phyloP scores from a whole-genome alignment of 176 grass and related monocot genomes.

The Thinopyrum elongatum region DNA sequence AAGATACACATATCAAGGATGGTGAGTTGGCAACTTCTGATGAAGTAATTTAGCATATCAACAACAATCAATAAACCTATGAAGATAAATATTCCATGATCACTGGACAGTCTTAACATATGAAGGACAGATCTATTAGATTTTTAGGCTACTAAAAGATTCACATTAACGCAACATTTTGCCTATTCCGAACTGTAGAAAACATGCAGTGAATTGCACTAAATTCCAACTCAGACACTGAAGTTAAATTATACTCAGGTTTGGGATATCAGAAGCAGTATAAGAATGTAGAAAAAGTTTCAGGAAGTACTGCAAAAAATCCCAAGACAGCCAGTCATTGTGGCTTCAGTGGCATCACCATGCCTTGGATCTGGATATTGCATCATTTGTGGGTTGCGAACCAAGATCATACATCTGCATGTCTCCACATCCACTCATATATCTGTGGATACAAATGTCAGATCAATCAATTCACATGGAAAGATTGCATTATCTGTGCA shows the following conservation, averaged over 20 bases:
- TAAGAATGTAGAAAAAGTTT: slow-evolving; percentile 4
- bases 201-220: background rate
- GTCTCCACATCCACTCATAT: slow-evolving; percentile 29
- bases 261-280: background rate
- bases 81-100: background rate
- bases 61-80: background rate
- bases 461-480: slow-evolving; percentile 32
- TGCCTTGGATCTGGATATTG: slow-evolving; percentile 19
- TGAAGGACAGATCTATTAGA: background rate
- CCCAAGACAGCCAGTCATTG: slow-evolving; percentile 22
- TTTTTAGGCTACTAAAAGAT: slow-evolving; percentile 14
- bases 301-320: slow-evolving; percentile 14
- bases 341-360: slow-evolving; percentile 22
- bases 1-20: background rate
- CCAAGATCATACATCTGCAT: slow-evolving; percentile 8
- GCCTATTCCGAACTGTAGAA: slow-evolving; percentile 11
- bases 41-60: background rate
- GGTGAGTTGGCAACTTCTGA: background rate
- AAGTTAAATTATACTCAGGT: background rate
- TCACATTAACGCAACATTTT: background rate
- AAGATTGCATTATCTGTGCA: slow-evolving; percentile 12
- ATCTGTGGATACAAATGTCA: slow-evolving; percentile 36
- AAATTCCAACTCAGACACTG: background rate
- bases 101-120: slow-evolving; percentile 14
- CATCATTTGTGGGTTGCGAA: background rate